Conservation (phyloP, 148 eudicot species). For the Rhododendron williamsianum region DNA sequence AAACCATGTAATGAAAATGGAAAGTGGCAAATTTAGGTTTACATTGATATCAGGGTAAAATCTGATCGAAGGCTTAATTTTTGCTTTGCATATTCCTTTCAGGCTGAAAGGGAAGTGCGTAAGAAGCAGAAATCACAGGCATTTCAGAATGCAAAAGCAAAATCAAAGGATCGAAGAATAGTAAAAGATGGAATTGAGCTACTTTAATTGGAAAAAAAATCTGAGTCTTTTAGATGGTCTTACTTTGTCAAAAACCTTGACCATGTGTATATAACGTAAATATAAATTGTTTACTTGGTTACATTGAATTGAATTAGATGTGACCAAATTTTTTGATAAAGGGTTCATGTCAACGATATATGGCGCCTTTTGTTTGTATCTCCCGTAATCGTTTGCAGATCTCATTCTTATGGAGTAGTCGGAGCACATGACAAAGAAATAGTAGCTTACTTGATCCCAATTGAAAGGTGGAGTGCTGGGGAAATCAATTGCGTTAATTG, state of each 20-base stretch:
- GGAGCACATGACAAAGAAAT: background rate
- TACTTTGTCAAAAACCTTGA: background rate
- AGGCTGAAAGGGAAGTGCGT: conserved; percentile 94
- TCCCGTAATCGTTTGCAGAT: background rate
- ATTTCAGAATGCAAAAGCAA: conserved; percentile 87
- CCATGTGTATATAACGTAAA: conserved; percentile 11
- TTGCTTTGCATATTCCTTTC: conserved; percentile 6
- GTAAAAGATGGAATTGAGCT: no score
- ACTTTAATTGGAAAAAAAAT: no score
- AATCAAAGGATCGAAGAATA: conserved; percentile 41
- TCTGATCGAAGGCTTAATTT: background rate
- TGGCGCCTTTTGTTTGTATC: background rate
- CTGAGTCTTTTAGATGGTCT: background rate
- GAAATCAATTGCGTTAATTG: background rate
- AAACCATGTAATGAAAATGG: background rate
- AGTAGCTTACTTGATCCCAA: background rate
- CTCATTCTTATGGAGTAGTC: background rate
- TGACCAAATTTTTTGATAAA: background rate
- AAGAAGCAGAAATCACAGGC: conserved; percentile 88
- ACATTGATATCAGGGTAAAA: background rate
- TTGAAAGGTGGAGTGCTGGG: background rate
- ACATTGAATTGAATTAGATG: background rate
- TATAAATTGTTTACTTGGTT: background rate
- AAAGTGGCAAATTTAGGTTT: background rate
- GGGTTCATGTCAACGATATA: background rate